A percentile compares a stretch with the other conserved stretches of the same genome.
These are phyloP conservation scores for Eucalyptus albens DNA, from an alignment of 345 rosid genomes.

Conservation along the genomic window DNA sequence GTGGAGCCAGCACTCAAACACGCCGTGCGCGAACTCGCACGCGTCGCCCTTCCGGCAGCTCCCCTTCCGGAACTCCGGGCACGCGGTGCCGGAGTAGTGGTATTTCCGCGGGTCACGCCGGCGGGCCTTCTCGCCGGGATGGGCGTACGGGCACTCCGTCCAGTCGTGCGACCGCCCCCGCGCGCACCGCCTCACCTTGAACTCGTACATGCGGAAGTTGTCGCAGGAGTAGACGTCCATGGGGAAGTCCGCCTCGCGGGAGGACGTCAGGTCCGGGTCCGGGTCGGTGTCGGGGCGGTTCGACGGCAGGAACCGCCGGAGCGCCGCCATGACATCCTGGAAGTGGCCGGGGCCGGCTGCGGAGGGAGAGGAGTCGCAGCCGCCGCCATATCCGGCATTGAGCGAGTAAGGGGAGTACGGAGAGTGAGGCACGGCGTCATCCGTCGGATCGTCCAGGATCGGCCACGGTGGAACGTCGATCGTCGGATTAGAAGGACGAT, in stretches of 20 bases:
- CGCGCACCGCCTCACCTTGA: conserved; percentile 2
- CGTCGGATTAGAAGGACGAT: not conserved
- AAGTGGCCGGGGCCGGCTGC: not conserved
- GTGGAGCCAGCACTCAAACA: conserved; percentile 97
- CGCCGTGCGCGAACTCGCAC: conserved; percentile 31
- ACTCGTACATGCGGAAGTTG: conserved; percentile 9
- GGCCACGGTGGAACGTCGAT: not conserved
- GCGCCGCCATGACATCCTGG: not conserved
- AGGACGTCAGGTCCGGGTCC: not conserved
- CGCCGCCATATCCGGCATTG: not conserved
- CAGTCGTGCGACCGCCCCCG: conserved; percentile 12
- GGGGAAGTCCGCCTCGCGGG: not conserved
- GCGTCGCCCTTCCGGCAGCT: conserved; percentile 3
- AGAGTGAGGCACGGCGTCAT: not conserved
- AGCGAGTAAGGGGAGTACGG: not conserved
- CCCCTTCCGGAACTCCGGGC: conserved; percentile 12
- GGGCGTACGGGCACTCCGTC: conserved; percentile 11
- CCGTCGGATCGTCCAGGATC: not conserved
- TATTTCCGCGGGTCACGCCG: conserved; percentile 7
- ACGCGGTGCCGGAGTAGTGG: conserved; percentile 6
- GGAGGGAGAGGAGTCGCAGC: not conserved
- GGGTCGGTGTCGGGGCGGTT: not conserved
- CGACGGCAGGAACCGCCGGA: not conserved
- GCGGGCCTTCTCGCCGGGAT: conserved; percentile 10
- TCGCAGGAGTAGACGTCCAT: conserved; percentile 6